Base-by-base conservation (phyloP, 2,329 filamentous ascomycete species). In the Albophoma yamanashiensis region DNA sequence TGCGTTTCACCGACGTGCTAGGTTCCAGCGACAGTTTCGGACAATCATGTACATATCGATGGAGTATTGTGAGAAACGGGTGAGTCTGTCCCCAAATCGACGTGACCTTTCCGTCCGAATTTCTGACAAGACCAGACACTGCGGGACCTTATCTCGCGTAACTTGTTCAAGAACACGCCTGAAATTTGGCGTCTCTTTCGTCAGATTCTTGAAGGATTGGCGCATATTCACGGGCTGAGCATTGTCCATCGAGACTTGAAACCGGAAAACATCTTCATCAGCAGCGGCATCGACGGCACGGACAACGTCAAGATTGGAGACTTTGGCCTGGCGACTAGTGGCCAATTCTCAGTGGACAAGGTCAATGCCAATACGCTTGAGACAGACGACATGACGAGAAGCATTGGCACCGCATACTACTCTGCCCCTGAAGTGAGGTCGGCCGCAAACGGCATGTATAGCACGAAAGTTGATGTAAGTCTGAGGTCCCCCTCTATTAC, bases 181-280 rank as follows among this genome's bases (percentile, higher is more conserved):
- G 89, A 96, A 67, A 84, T 89, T 20, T 99, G 94, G 94, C 86
- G 92, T 38, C 79, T 97, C 5, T 92, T 97, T 65, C 86, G 93
- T 39, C 93, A 97, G 68, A 87, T 97, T 14, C 77, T 97, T 5
- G 92, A 97, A 72, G 94, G 93, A 0, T 76, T 99, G 47, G 87
- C 85, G 17, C 91, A 97, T 70, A 94, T 99, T 52, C 94, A 99
- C 71, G 84, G 87, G 14, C 82, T 93, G 61, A 92, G 90, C 57
- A 96, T 99, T 64, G 94, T 97, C 17, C 94, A 99, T 71, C 88
- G 94, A 11, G 94, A 99, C 72, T 79, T 99, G 36, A 99, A 99
- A 71, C 94, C 94, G 0, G 94, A 97, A 70, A 99, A 99, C 65
- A 88, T 99, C 38, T 99, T 99, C 75, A 95, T 99, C 64, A 79